Percentiles rank a stretch among this genome's conserved stretches.
These are phyloP conservation scores for Priceomyces melissophilus DNA, from an alignment of 805 yeast genomes.

Conservation along the genomic window DNA sequence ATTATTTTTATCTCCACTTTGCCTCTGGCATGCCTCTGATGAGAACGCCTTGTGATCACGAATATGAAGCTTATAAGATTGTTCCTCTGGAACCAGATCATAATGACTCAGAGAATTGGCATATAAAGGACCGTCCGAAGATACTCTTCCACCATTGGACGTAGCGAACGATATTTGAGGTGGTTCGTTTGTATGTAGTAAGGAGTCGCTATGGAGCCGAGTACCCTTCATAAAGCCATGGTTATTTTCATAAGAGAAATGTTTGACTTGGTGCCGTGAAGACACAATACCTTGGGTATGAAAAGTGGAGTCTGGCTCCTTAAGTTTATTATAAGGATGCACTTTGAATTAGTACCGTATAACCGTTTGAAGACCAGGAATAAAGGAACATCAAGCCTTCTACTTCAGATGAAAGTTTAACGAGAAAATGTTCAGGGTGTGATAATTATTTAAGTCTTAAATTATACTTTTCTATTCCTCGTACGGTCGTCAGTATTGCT, in stretches of 20 bases:
- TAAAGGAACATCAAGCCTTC: background rate
- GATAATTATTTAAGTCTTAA: background rate
- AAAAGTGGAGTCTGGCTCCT: background rate
- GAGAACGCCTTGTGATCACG: no score
- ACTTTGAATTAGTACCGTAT: background rate
- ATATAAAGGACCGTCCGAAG: slow-evolving; percentile 3
- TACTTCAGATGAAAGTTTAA: no score
- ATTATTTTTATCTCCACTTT: slow-evolving; percentile 1
- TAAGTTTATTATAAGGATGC: slow-evolving; percentile 2
- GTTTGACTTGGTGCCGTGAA: no score
- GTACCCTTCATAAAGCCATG: background rate
- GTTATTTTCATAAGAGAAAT: no score
- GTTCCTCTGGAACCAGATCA: no score
- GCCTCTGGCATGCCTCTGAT: slow-evolving; percentile 1
- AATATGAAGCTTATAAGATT: no score
- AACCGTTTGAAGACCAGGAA: background rate
- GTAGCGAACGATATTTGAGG: background rate
- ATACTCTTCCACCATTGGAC: background rate
- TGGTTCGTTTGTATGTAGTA: background rate
- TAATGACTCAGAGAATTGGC: background rate
- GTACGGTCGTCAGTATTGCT: no score
- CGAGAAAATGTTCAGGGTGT: background rate
- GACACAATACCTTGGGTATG: no score
- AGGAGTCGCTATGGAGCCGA: slow-evolving; percentile 2
- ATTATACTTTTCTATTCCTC: background rate